Evolutionary conservation across 352 stramenopile genomes (phyloP), one percentile per base, ranked within the genome.

Genomic region (Pythium aquatile): DNA sequence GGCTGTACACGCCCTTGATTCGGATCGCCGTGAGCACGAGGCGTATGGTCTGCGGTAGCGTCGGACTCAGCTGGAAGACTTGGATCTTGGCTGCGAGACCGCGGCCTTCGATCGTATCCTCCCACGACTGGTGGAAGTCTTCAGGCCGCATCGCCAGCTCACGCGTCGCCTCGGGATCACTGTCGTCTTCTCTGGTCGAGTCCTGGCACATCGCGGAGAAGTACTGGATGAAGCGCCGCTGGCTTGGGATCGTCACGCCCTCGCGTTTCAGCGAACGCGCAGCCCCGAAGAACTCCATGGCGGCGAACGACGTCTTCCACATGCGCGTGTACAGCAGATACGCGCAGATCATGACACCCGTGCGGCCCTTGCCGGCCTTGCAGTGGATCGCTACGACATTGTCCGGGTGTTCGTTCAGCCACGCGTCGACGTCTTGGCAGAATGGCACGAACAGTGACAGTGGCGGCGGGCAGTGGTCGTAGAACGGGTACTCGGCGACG

Each of bases 381-480:
- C 91, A 97, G 63, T 97, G 91, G 58, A 97, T 85, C 24, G 85
- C 88, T 0, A 80, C 86, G n/a, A 97, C 76, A 64, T 96, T 92
- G 13, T 87, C 70, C 2, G 79, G 71, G 65, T 95, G 61, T 2
- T 64, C 53, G 16, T 70, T 37, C 10, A 93, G 58, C 81, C 81
- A 93, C 40, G 59, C 63, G 24, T 85, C 75, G 1, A 92, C 74
- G 46, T 89, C 75, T 8, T 72, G 74, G 53, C 83, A 95, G 42
- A 94, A 94, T 1, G 79, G 79, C 20, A 80, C 60, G 33, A 97
- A 71, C 59, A 97, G 67, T 17, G 79, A 70, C 3, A 97, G 55
- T 13, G 90, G 87, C 30, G 85, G 86, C 24, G 88, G 86, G 16
- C 85, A 88, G 71, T 97, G 90, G 65, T 97, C 90, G 63, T 94